A percentile compares a stretch with the other conserved stretches of the same genome.
These are phyloP conservation scores for Rauvolfia tetraphylla DNA, from an alignment of 257 asterid genomes.

Conservation along the genomic window DNA sequence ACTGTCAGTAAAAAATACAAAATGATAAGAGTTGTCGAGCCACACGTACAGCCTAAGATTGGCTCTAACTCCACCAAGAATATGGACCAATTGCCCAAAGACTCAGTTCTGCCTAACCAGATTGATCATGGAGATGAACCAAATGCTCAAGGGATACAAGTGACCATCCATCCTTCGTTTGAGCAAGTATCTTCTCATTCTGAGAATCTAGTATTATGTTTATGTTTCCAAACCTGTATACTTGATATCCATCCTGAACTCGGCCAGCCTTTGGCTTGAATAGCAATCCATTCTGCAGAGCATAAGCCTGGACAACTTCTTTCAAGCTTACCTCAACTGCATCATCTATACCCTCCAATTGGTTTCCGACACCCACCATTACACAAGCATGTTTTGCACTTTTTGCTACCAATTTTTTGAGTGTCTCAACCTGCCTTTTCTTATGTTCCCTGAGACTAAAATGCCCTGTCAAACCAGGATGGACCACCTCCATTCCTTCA, in stretches of 20 bases:
- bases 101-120: conserved; percentile 9
- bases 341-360: not conserved
- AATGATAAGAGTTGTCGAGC: too few species aligned
- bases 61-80: not conserved
- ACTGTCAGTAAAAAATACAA: not conserved
- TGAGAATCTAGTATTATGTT: conserved; percentile 51
- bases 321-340: conserved; percentile 8
- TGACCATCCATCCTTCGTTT: conserved; percentile 50
- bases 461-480: conserved; percentile 59
- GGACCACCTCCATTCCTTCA: conserved; percentile 62
- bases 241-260: conserved; percentile 50
- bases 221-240: conserved; percentile 57
- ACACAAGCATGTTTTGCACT: conserved; percentile 1
- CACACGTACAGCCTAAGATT: not conserved
- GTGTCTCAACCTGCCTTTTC: conserved; percentile 53
- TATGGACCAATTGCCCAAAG: not conserved
- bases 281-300: conserved; percentile 18
- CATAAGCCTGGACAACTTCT: conserved; percentile 56
- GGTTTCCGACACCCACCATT: not conserved
- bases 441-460: conserved; percentile 46
- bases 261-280: conserved; percentile 33
- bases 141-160: conserved; percentile 64
- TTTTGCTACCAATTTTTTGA: conserved; percentile 24
- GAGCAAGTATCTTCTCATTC: conserved; percentile 50
- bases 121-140: conserved; percentile 49